Evolutionary conservation across 2,329 filamentous ascomycete species (phyloP).

Genomic region (Penicillium fuscoglaucum): DNA sequence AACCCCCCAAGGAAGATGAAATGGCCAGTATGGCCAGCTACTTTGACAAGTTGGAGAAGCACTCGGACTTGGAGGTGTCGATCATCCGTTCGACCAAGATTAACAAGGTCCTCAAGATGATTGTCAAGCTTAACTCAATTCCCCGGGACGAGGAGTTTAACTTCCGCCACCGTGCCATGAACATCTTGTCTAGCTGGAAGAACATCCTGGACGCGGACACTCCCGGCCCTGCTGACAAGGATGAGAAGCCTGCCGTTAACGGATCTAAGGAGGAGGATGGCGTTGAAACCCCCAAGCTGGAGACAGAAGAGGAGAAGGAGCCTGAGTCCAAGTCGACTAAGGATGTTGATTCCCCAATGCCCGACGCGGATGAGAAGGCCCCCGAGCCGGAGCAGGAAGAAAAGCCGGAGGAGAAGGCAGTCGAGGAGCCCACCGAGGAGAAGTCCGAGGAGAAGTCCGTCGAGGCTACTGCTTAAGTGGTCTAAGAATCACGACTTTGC

Average conservation of each 20-base stretch:
- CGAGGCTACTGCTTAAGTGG: slow-evolving; percentile 28
- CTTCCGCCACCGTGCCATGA: slow-evolving; percentile 81
- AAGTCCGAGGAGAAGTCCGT: slow-evolving; percentile 28
- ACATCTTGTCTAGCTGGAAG: slow-evolving; percentile 85
- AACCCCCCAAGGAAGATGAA: slow-evolving; percentile 76
- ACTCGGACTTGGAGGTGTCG: slow-evolving; percentile 77
- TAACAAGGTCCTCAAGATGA: slow-evolving; percentile 95
- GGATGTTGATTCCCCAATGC: slow-evolving; percentile 41
- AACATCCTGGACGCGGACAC: slow-evolving; percentile 69
- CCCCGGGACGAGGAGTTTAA: slow-evolving; percentile 84
- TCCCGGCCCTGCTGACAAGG: slow-evolving; percentile 42
- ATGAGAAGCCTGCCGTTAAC: slow-evolving; percentile 49
- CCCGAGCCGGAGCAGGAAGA: slow-evolving; percentile 35
- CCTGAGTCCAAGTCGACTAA: slow-evolving; percentile 34
- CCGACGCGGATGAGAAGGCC: slow-evolving; percentile 41
- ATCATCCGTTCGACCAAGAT: slow-evolving; percentile 94
- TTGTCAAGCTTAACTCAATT: slow-evolving; percentile 82
- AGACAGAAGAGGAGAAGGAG: slow-evolving; percentile 37
- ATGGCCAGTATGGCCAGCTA: slow-evolving; percentile 48
- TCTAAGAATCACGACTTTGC: slow-evolving; percentile 10
- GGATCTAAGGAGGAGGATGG: slow-evolving; percentile 42
- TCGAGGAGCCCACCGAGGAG: slow-evolving; percentile 32
- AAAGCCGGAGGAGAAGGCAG: slow-evolving; percentile 16
- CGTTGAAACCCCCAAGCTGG: slow-evolving; percentile 33
- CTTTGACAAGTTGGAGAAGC: slow-evolving; percentile 73